Conservation (phyloP, 164 flowering plant species). For the Euptelea pleiosperma region DNA sequence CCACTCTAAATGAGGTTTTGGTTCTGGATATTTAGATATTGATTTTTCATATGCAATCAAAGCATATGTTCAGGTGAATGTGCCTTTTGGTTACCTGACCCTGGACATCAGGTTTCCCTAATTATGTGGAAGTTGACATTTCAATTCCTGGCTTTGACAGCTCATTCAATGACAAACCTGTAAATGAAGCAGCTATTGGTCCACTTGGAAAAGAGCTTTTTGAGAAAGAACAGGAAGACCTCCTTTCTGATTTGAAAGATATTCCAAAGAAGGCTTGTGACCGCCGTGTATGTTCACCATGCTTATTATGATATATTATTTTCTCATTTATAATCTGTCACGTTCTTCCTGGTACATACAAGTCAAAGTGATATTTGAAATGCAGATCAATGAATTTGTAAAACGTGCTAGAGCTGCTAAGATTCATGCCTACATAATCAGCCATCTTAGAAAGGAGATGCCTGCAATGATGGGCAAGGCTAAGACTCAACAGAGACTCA, state of each 20-base stretch:
- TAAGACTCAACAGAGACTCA: slow-evolving; percentile 75
- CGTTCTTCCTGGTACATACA: neutral
- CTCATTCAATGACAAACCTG: slow-evolving; percentile 93
- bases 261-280: slow-evolving; percentile 98
- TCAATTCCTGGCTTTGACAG: slow-evolving; percentile 37
- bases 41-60: neutral
- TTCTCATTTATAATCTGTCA: neutral
- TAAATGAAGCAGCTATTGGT: slow-evolving; percentile 66
- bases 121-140: neutral
- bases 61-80: neutral
- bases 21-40: neutral
- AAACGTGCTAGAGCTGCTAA: slow-evolving; percentile 98
- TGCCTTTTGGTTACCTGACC: neutral
- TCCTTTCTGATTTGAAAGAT: slow-evolving; percentile 84
- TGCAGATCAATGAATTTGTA: slow-evolving; percentile 93
- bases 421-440: slow-evolving; percentile 92
- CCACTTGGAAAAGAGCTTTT: slow-evolving; percentile 83
- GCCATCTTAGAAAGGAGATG: slow-evolving; percentile 95
- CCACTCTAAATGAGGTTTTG: neutral
- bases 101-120: neutral
- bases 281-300: slow-evolving; percentile 62
- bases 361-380: neutral
- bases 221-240: slow-evolving; percentile 91
- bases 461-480: slow-evolving; percentile 95
- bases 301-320: neutral